phyloP scores from a whole-genome alignment of 805 yeast genomes.

The Ogataea siamensis region DNA sequence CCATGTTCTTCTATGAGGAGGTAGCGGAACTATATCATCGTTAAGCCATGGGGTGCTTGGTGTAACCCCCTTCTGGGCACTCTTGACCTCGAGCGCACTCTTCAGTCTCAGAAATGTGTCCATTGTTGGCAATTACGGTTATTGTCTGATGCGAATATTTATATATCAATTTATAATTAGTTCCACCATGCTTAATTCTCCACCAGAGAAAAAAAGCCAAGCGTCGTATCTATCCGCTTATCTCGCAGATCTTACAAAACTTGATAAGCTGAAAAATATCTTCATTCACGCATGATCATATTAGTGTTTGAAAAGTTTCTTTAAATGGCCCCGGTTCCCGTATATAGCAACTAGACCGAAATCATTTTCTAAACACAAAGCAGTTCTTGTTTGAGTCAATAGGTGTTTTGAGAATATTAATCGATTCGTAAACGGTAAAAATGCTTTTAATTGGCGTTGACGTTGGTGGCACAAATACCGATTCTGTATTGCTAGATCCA shows the following conservation, averaged over 20 bases:
- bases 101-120: constrained; percentile 8
- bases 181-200: background rate
- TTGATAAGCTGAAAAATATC: too few species aligned
- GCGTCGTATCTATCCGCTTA: background rate
- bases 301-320: too few species aligned
- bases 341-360: too few species aligned
- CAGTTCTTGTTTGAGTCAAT: too few species aligned
- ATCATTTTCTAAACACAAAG: too few species aligned
- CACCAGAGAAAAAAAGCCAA: background rate
- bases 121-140: constrained; percentile 3
- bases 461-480: constrained; percentile 53
- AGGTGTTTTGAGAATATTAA: too few species aligned
- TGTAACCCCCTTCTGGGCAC: constrained; percentile 4
- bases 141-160: too few species aligned
- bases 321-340: too few species aligned
- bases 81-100: constrained; percentile 6
- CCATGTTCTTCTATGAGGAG: constrained; percentile 47
- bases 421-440: background rate
- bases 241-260: background rate
- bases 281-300: too few species aligned
- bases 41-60: constrained; percentile 23
- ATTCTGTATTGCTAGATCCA: constrained; percentile 44
- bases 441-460: constrained; percentile 42
- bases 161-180: too few species aligned
- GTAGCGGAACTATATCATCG: constrained; percentile 45